phyloP scores from a whole-genome alignment of 106 monocot species.

The Acanthochlamys bracteata region DNA sequence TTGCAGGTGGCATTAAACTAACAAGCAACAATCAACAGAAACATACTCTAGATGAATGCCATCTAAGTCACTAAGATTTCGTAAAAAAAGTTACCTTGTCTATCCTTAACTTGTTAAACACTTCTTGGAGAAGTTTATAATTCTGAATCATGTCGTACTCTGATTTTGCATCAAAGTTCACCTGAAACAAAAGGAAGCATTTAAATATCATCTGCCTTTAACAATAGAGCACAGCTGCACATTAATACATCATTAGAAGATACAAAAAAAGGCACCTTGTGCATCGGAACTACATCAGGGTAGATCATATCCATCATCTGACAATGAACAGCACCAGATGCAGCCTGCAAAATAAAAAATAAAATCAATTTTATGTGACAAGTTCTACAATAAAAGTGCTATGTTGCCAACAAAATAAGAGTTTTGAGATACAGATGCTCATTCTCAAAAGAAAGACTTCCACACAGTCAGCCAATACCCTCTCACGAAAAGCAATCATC shows the following conservation, averaged over 20 bases:
- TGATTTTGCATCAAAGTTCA: slow-evolving; percentile 87
- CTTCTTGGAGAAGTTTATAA: slow-evolving; percentile 85
- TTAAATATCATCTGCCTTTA: not conserved
- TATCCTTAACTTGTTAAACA: slow-evolving; percentile 75
- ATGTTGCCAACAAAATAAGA: not conserved
- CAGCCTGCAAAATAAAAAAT: slow-evolving; percentile 38
- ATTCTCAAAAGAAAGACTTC: too few species aligned
- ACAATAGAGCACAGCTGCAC: not conserved
- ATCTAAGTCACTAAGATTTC: not conserved
- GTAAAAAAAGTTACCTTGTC: slow-evolving; percentile 41
- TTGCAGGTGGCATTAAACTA: too few species aligned
- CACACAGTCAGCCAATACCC: not conserved
- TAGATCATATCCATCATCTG: slow-evolving; percentile 92
- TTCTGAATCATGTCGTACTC: slow-evolving; percentile 95
- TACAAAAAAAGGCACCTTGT: slow-evolving; percentile 44
- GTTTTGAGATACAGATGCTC: not conserved
- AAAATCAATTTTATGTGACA: not conserved
- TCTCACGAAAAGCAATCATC: too few species aligned
- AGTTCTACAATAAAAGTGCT: not conserved
- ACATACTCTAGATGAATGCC: too few species aligned
- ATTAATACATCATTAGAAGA: not conserved
- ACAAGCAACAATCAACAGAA: too few species aligned
- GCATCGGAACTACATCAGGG: slow-evolving; percentile 81
- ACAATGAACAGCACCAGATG: slow-evolving; percentile 88
- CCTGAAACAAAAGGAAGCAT: slow-evolving; percentile 34